phyloP scores from a whole-genome alignment of 2,329 filamentous ascomycete species.

The Grosmannia serpens region DNA sequence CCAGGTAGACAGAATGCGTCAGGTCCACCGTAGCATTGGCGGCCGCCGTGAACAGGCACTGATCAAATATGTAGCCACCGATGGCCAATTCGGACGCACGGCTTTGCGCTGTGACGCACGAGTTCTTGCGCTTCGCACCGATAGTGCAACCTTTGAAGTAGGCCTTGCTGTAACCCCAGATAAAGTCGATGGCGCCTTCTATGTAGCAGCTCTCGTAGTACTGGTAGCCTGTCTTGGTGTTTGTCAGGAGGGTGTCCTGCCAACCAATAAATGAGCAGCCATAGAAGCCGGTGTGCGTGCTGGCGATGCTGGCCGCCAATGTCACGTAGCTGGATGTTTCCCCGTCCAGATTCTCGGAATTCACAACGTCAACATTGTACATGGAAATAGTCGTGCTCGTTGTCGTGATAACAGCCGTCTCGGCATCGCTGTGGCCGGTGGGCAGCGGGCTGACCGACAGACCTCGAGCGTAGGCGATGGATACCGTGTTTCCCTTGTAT shows the following conservation, averaged over 20 bases:
- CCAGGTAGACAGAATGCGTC: conserved; percentile 43
- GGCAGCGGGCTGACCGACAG: conserved; percentile 22
- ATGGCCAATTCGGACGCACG: conserved; percentile 24
- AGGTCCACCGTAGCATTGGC: conserved; percentile 25
- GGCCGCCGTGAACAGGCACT: conserved; percentile 22
- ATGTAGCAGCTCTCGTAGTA: conserved; percentile 15
- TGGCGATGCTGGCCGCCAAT: background rate
- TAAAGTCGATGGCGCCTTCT: conserved; percentile 19
- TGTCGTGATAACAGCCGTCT: conserved; percentile 31
- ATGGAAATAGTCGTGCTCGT: conserved; percentile 44
- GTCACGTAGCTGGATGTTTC: conserved; percentile 30
- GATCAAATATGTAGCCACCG: conserved; percentile 35
- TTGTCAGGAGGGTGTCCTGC: background rate
- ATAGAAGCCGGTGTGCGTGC: background rate
- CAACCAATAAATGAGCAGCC: background rate
- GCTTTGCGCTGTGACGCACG: conserved; percentile 11
- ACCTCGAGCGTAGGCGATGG: conserved; percentile 28
- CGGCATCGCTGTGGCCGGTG: conserved; percentile 35
- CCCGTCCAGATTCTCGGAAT: conserved; percentile 38
- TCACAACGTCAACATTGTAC: background rate
- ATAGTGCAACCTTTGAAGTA: conserved; percentile 9
- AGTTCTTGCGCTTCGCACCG: background rate
- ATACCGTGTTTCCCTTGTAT: conserved; percentile 48
- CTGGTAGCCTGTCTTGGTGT: background rate
- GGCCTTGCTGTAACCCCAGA: conserved; percentile 8